Percentiles rank a stretch among this genome's conserved stretches.
These are phyloP conservation scores for Lumnitzera racemosa DNA, from an alignment of 345 rosid species.

Conservation along the genomic window DNA sequence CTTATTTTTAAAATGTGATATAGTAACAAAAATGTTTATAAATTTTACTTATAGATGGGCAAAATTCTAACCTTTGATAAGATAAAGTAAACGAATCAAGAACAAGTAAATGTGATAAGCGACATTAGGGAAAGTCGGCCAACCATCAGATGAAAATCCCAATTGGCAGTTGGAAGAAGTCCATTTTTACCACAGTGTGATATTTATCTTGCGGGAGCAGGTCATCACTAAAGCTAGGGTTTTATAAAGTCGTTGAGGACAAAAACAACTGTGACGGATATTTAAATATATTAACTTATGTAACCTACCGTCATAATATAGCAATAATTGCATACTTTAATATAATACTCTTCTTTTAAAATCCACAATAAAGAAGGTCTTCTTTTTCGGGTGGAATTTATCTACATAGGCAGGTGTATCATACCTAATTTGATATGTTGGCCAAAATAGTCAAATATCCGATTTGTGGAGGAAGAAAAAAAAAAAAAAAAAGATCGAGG, in stretches of 20 bases:
- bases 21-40: too few relatives aligned
- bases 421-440: too few relatives aligned
- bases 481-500: too few relatives aligned
- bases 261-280: neutral
- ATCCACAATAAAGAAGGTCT: neutral
- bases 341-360: neutral
- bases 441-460: too few relatives aligned
- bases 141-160: constrained; percentile 2
- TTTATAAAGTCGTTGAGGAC: neutral
- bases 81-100: neutral
- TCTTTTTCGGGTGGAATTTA: too few relatives aligned
- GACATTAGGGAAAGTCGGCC: neutral
- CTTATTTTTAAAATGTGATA: too few relatives aligned
- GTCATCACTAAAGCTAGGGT: constrained; percentile 1
- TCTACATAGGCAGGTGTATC: too few relatives aligned
- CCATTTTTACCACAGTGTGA: neutral
- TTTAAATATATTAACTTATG: neutral
- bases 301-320: constrained; percentile 11
- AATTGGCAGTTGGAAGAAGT: neutral
- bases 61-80: too few relatives aligned
- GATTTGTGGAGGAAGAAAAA: too few relatives aligned
- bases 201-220: constrained; percentile 1
- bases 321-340: neutral
- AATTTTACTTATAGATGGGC: too few relatives aligned
- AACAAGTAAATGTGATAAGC: neutral